Evolutionary conservation across 495 filamentous ascomycete genomes (phyloP).

Genomic region (Penicillium waksmanii): DNA sequence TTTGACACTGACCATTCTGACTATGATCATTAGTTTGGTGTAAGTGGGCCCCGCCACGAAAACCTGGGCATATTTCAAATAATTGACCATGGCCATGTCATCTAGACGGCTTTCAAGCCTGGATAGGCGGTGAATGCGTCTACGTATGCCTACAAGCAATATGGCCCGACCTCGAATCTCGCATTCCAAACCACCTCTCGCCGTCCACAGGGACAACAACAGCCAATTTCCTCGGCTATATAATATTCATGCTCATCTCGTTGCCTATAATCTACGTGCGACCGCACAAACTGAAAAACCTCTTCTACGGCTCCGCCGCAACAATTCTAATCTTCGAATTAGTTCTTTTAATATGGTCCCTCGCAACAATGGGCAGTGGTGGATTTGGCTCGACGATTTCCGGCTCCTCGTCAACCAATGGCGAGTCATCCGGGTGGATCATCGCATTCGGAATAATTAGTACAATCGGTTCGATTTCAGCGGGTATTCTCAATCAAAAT

Average conservation of each 20-base stretch:
- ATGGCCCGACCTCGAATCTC: conserved; percentile 24
- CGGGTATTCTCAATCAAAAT: conserved; percentile 30
- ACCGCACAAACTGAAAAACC: conserved; percentile 18
- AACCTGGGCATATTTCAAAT: too few relatives aligned
- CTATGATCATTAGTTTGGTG: conserved; percentile 6
- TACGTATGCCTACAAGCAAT: conserved; percentile 31
- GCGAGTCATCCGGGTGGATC: conserved; percentile 13
- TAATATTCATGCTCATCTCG: conserved; percentile 26
- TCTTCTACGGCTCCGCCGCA: conserved; percentile 19
- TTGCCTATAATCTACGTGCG: conserved; percentile 22
- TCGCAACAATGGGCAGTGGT: conserved; percentile 18
- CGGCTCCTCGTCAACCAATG: too few relatives aligned
- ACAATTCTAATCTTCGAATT: conserved; percentile 18
- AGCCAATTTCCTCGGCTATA: conserved; percentile 29
- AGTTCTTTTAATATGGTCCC: conserved; percentile 18
- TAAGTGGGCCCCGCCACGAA: not conserved
- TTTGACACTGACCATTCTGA: not conserved
- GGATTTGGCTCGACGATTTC: conserved; percentile 19
- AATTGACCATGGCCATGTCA: too few relatives aligned
- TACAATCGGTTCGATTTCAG: conserved; percentile 22
- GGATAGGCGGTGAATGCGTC: conserved; percentile 33
- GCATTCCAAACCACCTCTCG: conserved; percentile 33
- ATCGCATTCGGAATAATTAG: conserved; percentile 26
- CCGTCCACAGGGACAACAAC: conserved; percentile 32
- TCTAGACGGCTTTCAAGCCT: conserved; percentile 30